phyloP scores from a whole-genome alignment of 768 basidiomycete genomes.

The Dictyophora rubrovolvata region DNA sequence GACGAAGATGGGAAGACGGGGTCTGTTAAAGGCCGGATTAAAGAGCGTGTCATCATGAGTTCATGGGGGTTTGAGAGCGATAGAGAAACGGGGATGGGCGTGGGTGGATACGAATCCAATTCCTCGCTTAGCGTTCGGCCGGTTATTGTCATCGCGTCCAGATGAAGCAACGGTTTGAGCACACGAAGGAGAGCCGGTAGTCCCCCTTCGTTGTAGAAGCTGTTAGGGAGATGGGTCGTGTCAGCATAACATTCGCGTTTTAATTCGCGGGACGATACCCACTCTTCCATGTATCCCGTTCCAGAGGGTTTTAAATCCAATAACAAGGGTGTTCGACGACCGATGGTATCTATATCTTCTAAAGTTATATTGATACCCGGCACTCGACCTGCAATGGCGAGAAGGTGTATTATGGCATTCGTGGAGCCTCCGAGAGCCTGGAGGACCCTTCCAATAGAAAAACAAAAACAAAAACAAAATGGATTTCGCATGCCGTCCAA shows the following conservation, averaged over 20 bases:
- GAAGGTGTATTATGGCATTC: conserved; percentile 14
- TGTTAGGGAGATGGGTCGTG: not conserved
- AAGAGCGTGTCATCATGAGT: no score
- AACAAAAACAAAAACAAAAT: no score
- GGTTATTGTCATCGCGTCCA: conserved; percentile 13
- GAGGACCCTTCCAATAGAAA: conserved; percentile 8
- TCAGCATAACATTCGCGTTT: not conserved
- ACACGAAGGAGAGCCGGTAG: conserved; percentile 10
- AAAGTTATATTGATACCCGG: conserved; percentile 4
- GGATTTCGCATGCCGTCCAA: not conserved
- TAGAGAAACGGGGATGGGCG: not conserved
- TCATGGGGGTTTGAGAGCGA: no score
- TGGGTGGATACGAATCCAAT: conserved; percentile 6
- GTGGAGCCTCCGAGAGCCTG: conserved; percentile 15
- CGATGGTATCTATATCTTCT: conserved; percentile 13
- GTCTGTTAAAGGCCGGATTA: conserved; percentile 9
- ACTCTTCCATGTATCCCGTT: conserved; percentile 13
- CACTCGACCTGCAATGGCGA: conserved; percentile 12
- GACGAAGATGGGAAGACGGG: conserved; percentile 11
- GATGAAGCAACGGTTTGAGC: conserved; percentile 6
- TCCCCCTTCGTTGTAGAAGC: conserved; percentile 14
- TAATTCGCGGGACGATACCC: not conserved
- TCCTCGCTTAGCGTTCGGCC: conserved; percentile 13
- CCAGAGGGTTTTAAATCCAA: conserved; percentile 15
- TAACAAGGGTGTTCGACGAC: conserved; percentile 10